Evolutionary conservation across 2,329 filamentous ascomycete genomes (phyloP).

Genomic region (Pseudocercospora musae): DNA sequence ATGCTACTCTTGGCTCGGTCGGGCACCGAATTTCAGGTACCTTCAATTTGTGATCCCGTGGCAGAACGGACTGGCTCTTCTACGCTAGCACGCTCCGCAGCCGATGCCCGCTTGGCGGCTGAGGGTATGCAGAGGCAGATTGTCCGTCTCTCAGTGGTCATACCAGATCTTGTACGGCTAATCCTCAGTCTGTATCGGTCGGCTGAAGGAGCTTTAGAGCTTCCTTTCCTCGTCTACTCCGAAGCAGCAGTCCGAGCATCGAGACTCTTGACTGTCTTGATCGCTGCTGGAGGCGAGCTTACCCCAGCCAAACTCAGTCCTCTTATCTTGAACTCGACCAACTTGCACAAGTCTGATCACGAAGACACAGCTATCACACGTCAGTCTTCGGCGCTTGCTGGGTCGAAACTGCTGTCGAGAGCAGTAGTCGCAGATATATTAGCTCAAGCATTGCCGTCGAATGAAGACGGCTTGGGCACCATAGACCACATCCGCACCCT

Average conservation of each 20-base stretch:
- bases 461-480: conserved; percentile 34
- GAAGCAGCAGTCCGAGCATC: conserved; percentile 72
- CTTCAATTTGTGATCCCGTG: conserved; percentile 35
- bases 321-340: conserved; percentile 4
- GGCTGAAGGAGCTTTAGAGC: conserved; percentile 60
- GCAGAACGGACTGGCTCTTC: conserved; percentile 27
- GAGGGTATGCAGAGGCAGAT: conserved; percentile 33
- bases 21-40: conserved; percentile 74
- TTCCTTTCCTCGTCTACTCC: conserved; percentile 65
- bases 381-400: conserved; percentile 1
- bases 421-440: conserved; percentile 23
- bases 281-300: conserved; percentile 62
- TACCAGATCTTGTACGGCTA: conserved; percentile 72
- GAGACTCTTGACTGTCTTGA: conserved; percentile 65
- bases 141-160: conserved; percentile 52
- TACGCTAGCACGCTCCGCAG: conserved; percentile 25
- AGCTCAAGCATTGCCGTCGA: conserved; percentile 24
- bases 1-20: conserved; percentile 82
- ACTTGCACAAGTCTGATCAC: background rate
- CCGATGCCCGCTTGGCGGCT: conserved; percentile 23
- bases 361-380: background rate
- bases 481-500: conserved; percentile 63
- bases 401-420: conserved; percentile 12
- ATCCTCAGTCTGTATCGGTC: conserved; percentile 71
- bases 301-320: conserved; percentile 25